A percentile compares a stretch with the other conserved stretches of the same genome.
Conservation (phyloP, 2,329 filamentous ascomycete genomes). For the Ceratocystis alfenasii region DNA sequence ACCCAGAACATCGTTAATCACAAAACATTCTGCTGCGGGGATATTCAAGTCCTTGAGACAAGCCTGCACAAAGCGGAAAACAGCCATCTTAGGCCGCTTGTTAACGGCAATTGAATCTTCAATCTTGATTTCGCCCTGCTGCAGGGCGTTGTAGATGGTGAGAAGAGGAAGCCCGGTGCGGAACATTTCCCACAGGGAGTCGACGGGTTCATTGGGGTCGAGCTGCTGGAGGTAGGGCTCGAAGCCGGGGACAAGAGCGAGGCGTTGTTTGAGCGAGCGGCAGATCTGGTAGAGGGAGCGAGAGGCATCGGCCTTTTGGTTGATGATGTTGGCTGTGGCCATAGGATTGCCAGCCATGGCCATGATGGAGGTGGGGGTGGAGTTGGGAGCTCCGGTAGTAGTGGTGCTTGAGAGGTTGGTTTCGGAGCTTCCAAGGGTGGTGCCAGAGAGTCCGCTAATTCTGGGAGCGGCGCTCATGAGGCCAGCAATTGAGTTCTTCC, state of each 20-base stretch:
- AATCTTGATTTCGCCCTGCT: slow-evolving; percentile 57
- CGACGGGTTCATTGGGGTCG: slow-evolving; percentile 63
- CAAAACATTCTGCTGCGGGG: slow-evolving; percentile 71
- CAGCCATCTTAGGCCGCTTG: slow-evolving; percentile 73
- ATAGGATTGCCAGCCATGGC: slow-evolving; percentile 49
- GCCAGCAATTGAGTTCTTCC: slow-evolving; percentile 35
- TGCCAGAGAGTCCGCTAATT: slow-evolving; percentile 51
- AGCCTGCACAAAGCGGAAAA: slow-evolving; percentile 85
- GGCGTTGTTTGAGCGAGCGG: slow-evolving; percentile 66
- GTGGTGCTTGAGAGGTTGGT: slow-evolving; percentile 38
- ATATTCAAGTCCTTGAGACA: slow-evolving; percentile 75
- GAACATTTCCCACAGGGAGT: slow-evolving; percentile 79
- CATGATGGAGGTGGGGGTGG: slow-evolving; percentile 25
- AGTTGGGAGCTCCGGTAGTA: slow-evolving; percentile 8
- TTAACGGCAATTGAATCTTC: slow-evolving; percentile 52
- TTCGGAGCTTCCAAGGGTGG: slow-evolving; percentile 43
- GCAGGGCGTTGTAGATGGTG: slow-evolving; percentile 75
- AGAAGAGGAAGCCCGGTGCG: slow-evolving; percentile 74
- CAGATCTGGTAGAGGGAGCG: slow-evolving; percentile 93
- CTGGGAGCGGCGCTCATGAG: slow-evolving; percentile 44
- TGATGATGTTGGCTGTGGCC: slow-evolving; percentile 89
- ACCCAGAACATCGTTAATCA: slow-evolving; percentile 81
- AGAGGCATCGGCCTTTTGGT: slow-evolving; percentile 85
- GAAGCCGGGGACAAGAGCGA: slow-evolving; percentile 75
- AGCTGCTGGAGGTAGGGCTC: slow-evolving; percentile 61